Evolutionary conservation across 2,329 filamentous ascomycete species (phyloP).

Genomic region (Pseudofabraea citricarpa): DNA sequence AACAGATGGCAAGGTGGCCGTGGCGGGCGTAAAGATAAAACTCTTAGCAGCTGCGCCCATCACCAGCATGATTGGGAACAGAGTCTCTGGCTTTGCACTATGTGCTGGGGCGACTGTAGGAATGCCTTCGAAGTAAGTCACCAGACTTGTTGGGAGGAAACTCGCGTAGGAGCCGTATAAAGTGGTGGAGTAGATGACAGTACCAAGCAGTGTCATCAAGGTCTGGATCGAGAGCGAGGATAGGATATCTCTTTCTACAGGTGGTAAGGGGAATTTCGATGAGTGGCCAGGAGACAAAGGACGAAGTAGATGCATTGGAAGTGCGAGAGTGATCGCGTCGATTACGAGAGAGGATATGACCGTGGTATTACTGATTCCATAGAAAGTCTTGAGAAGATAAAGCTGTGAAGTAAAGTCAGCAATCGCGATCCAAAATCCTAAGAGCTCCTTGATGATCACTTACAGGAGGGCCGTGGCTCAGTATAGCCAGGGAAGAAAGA

Average conservation of each 20-base stretch:
- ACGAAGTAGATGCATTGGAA: conserved; percentile 74
- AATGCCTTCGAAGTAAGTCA: conserved; percentile 70
- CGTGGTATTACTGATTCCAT: conserved; percentile 59
- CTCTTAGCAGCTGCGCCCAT: conserved; percentile 67
- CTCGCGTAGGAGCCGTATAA: conserved; percentile 65
- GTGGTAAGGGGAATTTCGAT: conserved; percentile 40
- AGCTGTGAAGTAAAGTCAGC: conserved; percentile 39
- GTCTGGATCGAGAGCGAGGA: conserved; percentile 56
- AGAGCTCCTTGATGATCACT: conserved; percentile 21
- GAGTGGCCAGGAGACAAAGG: conserved; percentile 60
- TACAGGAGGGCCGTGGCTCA: conserved; percentile 71
- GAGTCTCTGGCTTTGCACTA: conserved; percentile 52
- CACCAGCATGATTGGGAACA: conserved; percentile 51
- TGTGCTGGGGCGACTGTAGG: conserved; percentile 65
- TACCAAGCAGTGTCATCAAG: conserved; percentile 63
- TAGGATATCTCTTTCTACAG: conserved; percentile 52
- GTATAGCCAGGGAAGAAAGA: conserved; percentile 57
- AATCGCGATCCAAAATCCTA: too few relatives aligned
- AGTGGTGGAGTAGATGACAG: conserved; percentile 69
- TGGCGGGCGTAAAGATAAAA: conserved; percentile 72
- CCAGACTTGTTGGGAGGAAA: conserved; percentile 67
- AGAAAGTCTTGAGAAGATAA: conserved; percentile 75
- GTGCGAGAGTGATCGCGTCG: conserved; percentile 61
- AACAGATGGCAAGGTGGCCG: conserved; percentile 42
- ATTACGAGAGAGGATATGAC: conserved; percentile 59